Percentiles rank a stretch among this genome's conserved stretches.
phyloP scores from a whole-genome alignment of 1,139 yeast genomes.

The Debaryomyces nepalensis region DNA sequence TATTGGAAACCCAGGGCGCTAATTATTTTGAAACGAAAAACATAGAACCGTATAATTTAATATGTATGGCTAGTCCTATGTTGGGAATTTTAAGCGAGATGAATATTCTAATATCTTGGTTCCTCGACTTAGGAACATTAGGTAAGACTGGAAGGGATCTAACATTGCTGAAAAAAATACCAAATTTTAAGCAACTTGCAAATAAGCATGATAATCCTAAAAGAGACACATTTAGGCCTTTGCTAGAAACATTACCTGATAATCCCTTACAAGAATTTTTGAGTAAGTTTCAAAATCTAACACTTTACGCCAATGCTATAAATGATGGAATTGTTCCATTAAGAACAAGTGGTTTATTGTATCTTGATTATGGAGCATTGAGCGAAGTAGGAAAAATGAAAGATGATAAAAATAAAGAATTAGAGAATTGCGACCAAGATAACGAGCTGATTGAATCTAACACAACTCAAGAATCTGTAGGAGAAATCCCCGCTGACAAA shows the following conservation, averaged over 20 bases:
- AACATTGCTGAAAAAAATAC: constrained; percentile 53
- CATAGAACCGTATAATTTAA: constrained; percentile 67
- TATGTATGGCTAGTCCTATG: constrained; percentile 85
- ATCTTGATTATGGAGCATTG: constrained; percentile 49
- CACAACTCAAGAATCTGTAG: constrained; percentile 14
- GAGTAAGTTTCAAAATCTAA: constrained; percentile 64
- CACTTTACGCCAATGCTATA: constrained; percentile 79
- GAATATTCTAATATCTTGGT: constrained; percentile 82
- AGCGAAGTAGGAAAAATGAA: constrained; percentile 39
- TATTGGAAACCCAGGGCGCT: constrained; percentile 53
- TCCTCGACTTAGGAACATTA: constrained; percentile 82
- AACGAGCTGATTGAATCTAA: constrained; percentile 19
- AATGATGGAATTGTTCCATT: constrained; percentile 95
- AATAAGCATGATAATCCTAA: constrained; percentile 16
- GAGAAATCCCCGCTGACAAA: constrained; percentile 14
- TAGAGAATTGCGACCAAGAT: constrained; percentile 6
- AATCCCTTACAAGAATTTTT: constrained; percentile 77
- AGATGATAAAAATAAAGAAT: constrained; percentile 18
- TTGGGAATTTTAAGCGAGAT: constrained; percentile 84
- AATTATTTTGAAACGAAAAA: constrained; percentile 61
- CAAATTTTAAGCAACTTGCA: constrained; percentile 19
- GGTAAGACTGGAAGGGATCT: constrained; percentile 94
- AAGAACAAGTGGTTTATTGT: constrained; percentile 58
- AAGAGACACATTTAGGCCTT: constrained; percentile 51
- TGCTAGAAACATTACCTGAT: constrained; percentile 73